Conservation (phyloP, 2,329 filamentous ascomycete genomes). For the Aspergillus ibericus region DNA sequence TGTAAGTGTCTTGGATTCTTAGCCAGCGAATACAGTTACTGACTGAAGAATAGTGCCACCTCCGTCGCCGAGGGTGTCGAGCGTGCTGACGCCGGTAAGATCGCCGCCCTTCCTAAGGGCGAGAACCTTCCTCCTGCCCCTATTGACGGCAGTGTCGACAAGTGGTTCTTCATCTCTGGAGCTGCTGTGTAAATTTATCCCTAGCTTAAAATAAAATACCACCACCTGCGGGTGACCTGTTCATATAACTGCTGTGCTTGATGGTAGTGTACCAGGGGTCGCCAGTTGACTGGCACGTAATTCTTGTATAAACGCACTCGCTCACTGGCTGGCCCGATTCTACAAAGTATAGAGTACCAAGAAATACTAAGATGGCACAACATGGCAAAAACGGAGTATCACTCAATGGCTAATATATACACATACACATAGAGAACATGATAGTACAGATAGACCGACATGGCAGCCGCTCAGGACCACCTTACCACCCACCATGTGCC, state of each 20-base stretch:
- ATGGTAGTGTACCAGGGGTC: background rate
- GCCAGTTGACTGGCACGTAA: too few relatives aligned
- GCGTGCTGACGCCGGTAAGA: conserved; percentile 67
- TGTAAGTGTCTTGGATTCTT: conserved; percentile 59
- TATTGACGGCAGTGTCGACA: conserved; percentile 96
- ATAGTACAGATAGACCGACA: background rate
- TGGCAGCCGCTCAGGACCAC: background rate
- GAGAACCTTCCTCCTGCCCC: conserved; percentile 81
- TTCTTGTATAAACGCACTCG: too few relatives aligned
- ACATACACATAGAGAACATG: conserved; percentile 5
- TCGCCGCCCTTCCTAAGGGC: conserved; percentile 74
- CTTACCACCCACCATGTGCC: too few relatives aligned
- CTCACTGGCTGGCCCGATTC: too few relatives aligned
- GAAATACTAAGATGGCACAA: background rate
- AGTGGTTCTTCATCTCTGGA: conserved; percentile 99
- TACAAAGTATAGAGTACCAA: background rate
- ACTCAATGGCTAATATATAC: conserved; percentile 8
- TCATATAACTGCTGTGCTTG: background rate
- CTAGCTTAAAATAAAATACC: conserved; percentile 33
- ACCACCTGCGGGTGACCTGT: conserved; percentile 12
- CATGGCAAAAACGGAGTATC: background rate
- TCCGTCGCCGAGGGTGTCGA: conserved; percentile 67
- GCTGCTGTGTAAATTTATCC: conserved; percentile 68
- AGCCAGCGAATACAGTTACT: background rate
- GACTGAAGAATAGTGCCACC: conserved; percentile 65